Base-by-base conservation (phyloP, 352 stramenopile genomes). In the Albugo laibachii region DNA sequence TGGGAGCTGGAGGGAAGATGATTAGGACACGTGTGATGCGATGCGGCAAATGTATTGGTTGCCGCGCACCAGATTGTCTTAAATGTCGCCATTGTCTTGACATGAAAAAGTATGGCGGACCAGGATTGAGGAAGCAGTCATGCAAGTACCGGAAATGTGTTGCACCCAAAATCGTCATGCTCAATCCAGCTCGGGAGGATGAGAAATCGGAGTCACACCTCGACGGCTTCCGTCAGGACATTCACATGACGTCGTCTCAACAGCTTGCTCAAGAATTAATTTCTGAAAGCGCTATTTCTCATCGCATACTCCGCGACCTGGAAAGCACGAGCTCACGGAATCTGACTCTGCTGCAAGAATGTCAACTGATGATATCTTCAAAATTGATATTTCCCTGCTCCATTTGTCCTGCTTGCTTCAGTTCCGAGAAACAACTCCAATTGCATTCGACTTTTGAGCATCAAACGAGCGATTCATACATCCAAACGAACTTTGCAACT, bases 81-180 rank as follows among this genome's bases (percentile, higher is more conserved):
- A 81, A 78, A 43, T 88, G 76, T 49, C 66, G 63, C 34, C 66
- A 86, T 46, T 88, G 76, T 40, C 56, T 70, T 46, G 76, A 88
- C 41, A 88, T 84, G 76, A 84, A 84, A 56, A 88, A 88, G 44
- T 83, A 86, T 37, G 76, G 76, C 49, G 76, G 76, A 16, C 76
- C 73, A 21, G 76, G 76, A 48, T 57, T 82, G 21, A 63, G 76
- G 20, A 88, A 88, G 43, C 76, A 86, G 57, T 85, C 73, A 19
- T 88, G 76, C 57, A 85, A 85, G 48, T 64, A 65, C 37, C 70
- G 73, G 36, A 83, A 82, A 47, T 85, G 74, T 39, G 66, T 83
- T 54, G 55, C 57, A 13, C 73, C 72, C 6, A 86, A 85, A 54
- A 54, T 79, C 3, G 66, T 87, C 2, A 44, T 78, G 47, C 53